Percentiles rank a stretch among this genome's conserved stretches.
These are phyloP conservation scores for Fusarium succisae DNA, from an alignment of 2,329 filamentous ascomycete genomes.

Conservation along the genomic window DNA sequence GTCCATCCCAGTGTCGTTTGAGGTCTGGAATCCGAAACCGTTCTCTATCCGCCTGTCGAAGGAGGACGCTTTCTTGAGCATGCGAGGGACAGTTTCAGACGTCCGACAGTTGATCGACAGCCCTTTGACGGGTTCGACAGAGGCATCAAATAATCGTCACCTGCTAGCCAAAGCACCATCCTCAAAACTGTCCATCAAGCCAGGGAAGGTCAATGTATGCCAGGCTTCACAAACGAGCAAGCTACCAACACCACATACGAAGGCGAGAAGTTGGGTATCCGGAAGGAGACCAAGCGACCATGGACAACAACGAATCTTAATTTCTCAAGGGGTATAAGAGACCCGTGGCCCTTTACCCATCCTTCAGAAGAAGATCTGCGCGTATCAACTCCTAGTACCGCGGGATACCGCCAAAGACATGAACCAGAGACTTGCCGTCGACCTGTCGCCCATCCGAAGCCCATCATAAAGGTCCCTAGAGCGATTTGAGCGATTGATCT, in stretches of 20 bases:
- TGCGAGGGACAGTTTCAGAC: no score
- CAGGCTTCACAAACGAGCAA: background rate
- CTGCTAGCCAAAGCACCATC: background rate
- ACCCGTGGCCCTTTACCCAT: fast-evolving
- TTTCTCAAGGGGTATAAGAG: background rate
- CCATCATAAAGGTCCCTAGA: background rate
- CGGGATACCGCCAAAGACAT: background rate
- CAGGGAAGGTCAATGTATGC: background rate
- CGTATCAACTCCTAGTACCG: background rate
- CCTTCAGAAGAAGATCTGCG: background rate
- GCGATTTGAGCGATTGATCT: fast-evolving
- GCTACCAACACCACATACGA: background rate
- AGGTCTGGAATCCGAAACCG: no score
- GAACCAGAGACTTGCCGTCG: background rate
- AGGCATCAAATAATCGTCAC: no score
- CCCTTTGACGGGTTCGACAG: background rate
- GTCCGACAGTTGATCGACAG: background rate
- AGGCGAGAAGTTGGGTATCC: background rate
- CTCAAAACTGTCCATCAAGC: background rate
- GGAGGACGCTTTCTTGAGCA: background rate
- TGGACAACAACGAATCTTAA: background rate
- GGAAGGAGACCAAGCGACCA: background rate
- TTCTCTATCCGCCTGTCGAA: no score
- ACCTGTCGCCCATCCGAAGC: background rate
- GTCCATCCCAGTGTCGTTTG: fast-evolving